Percentiles rank a stretch among this genome's conserved stretches.
Evolutionary conservation across 108 stramenopile genomes (phyloP).

Genomic region (Cylindrotheca fusiformis): DNA sequence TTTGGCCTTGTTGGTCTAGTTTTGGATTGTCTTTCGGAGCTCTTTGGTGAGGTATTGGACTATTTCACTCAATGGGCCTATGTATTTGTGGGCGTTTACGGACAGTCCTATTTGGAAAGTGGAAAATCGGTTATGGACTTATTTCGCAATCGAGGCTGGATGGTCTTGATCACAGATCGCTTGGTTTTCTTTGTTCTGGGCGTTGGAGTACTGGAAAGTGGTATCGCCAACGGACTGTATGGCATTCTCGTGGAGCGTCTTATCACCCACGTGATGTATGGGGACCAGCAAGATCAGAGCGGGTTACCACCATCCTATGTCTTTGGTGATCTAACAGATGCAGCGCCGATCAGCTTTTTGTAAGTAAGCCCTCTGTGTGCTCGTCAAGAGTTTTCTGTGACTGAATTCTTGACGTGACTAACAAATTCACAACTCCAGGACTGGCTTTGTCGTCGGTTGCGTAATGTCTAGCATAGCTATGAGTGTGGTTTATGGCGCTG

Average conservation of each 20-base stretch:
- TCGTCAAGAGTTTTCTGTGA: neutral
- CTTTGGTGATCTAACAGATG: neutral
- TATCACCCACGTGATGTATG: neutral
- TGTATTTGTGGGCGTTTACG: conserved; percentile 76
- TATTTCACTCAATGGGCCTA: conserved; percentile 77
- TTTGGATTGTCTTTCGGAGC: conserved; percentile 35
- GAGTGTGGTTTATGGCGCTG: conserved; percentile 68
- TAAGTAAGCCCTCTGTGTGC: conserved; percentile 2
- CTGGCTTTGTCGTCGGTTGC: conserved; percentile 65
- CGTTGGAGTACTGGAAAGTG: neutral
- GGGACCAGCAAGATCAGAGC: neutral
- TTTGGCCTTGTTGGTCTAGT: conserved; percentile 32
- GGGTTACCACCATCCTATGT: conserved; percentile 1
- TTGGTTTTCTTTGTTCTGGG: conserved; percentile 41
- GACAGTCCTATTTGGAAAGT: conserved; percentile 64
- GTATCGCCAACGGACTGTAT: neutral
- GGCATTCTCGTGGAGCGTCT: neutral
- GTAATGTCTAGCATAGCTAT: conserved; percentile 53
- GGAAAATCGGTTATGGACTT: conserved; percentile 64
- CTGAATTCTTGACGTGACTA: neutral
- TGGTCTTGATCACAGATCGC: conserved; percentile 69
- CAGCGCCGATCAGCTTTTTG: conserved; percentile 6
- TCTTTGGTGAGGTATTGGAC: conserved; percentile 56
- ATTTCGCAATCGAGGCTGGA: conserved; percentile 74
- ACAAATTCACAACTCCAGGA: conserved; percentile 37